These are phyloP conservation scores for Vigna reflexopilosa DNA, from an alignment of 306 rosid genomes.

Conservation along the genomic window DNA sequence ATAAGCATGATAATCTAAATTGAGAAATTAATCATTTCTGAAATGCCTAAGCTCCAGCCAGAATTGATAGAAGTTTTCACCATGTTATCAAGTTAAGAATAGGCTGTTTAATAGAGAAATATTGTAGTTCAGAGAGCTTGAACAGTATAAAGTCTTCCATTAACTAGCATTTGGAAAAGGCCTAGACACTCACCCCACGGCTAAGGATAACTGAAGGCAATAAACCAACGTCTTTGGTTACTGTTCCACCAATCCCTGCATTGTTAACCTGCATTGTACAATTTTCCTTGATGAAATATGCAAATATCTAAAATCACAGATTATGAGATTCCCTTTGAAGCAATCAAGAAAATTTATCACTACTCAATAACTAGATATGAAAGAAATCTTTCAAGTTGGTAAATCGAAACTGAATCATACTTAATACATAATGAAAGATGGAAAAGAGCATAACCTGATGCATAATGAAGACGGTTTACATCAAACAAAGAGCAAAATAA, in stretches of 20 bases:
- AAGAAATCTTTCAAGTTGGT: too few species aligned
- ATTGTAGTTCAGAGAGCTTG: background rate
- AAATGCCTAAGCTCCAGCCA: background rate
- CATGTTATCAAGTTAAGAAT: background rate
- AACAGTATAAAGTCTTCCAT: background rate
- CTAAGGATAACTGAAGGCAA: background rate
- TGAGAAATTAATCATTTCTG: too few species aligned
- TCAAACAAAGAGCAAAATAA: background rate
- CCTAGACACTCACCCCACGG: constrained; percentile 14
- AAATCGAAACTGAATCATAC: too few species aligned
- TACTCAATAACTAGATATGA: background rate
- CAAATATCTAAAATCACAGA: constrained; percentile 2
- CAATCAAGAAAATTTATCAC: background rate
- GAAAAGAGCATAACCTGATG: too few species aligned
- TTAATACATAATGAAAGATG: too few species aligned
- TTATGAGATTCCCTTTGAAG: constrained; percentile 15
- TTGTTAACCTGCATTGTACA: constrained; percentile 51
- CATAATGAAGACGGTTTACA: background rate
- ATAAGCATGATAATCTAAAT: too few species aligned
- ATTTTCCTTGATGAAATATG: constrained; percentile 16
- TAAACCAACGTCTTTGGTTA: constrained; percentile 10
- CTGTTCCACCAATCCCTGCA: constrained; percentile 55
- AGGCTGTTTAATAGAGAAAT: background rate
- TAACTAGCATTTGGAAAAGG: background rate
- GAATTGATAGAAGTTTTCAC: background rate